Conservation (phyloP, 1,139 yeast species). For the Zhuliangozyma blackwelliae region DNA sequence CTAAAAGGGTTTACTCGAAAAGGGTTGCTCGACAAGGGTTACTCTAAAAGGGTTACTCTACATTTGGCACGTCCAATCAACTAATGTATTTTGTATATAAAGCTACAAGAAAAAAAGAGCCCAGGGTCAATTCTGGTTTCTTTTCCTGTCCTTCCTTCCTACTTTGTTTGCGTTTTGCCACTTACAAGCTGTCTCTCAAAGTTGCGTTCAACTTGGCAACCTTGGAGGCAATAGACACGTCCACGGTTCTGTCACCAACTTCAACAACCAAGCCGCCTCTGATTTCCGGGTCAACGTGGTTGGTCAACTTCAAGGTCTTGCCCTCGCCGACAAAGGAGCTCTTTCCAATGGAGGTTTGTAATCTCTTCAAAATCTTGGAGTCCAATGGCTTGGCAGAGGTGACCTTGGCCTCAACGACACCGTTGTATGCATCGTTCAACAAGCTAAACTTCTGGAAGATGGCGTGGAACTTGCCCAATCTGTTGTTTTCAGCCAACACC, state of each 20-base stretch:
- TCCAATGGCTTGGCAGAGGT: slow-evolving; percentile 88
- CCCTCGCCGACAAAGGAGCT: slow-evolving; percentile 82
- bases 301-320: slow-evolving; percentile 79
- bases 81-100: too few relatives aligned
- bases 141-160: not conserved
- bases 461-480: slow-evolving; percentile 65
- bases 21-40: too few relatives aligned
- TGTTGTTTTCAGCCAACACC: slow-evolving; percentile 93
- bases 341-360: slow-evolving; percentile 73
- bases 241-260: slow-evolving; percentile 96
- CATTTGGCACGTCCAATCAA: too few relatives aligned
- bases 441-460: slow-evolving; percentile 70
- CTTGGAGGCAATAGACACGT: slow-evolving; percentile 81
- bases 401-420: slow-evolving; percentile 89
- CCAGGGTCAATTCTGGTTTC: too few relatives aligned
- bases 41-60: too few relatives aligned
- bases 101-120: too few relatives aligned
- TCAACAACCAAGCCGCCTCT: slow-evolving; percentile 95
- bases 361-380: slow-evolving; percentile 70
- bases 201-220: slow-evolving; percentile 86
- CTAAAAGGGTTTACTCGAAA: too few relatives aligned
- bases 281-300: slow-evolving; percentile 83
- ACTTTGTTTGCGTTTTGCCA: too few relatives aligned
- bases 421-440: slow-evolving; percentile 85
- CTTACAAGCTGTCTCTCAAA: slow-evolving; percentile 75